phyloP scores from a whole-genome alignment of 208 protist species.

The Wallacemonas collosoma region DNA sequence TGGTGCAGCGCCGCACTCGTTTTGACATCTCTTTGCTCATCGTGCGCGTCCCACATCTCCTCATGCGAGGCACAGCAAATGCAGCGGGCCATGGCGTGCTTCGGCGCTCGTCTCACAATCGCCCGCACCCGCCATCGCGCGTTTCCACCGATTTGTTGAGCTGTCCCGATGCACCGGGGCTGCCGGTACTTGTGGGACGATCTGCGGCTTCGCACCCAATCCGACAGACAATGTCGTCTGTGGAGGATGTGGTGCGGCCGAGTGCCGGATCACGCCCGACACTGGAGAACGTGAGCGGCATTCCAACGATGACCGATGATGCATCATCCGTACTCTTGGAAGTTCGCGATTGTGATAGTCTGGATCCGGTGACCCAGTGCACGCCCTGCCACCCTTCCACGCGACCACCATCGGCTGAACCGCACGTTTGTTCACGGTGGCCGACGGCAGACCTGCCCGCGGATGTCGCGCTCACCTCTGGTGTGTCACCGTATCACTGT shows the following conservation, averaged over 20 bases:
- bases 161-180: neutral
- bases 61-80: neutral
- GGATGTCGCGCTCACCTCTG: neutral
- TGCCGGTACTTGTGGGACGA: neutral
- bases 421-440: too few species aligned
- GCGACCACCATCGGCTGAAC: too few species aligned
- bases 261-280: neutral
- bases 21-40: conserved; percentile 2
- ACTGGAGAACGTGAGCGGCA: neutral
- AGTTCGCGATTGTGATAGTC: neutral
- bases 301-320: neutral
- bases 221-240: neutral
- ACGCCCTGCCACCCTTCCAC: too few species aligned
- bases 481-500: conserved; percentile 16
- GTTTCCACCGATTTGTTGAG: conserved; percentile 3
- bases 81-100: neutral
- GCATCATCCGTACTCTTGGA: neutral
- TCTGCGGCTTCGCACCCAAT: neutral
- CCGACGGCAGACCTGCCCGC: too few species aligned
- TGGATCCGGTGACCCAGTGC: neutral
- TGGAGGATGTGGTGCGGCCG: neutral
- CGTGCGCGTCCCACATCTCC: neutral
- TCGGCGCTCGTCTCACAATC: neutral
- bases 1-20: neutral
- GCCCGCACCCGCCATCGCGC: too few species aligned